These are phyloP conservation scores for Thielaviopsis punctulata DNA, from an alignment of 2,329 filamentous ascomycete species.

Conservation along the genomic window DNA sequence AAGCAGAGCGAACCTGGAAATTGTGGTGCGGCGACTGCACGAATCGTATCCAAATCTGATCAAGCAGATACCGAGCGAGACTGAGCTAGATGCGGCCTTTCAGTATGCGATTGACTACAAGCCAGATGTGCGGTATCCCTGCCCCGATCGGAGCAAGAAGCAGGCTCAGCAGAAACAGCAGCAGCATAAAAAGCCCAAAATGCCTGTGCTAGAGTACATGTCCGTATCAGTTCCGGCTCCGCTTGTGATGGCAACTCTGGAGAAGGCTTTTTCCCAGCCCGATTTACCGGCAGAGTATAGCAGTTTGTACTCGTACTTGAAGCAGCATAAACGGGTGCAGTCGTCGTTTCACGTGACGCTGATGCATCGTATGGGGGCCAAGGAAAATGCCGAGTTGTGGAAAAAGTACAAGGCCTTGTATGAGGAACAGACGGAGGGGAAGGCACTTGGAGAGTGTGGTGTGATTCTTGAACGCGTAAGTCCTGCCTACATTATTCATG, in stretches of 20 bases:
- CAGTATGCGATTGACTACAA: conserved; percentile 57
- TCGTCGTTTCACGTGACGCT: conserved; percentile 84
- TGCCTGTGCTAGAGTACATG: conserved; percentile 39
- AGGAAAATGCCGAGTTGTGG: conserved; percentile 55
- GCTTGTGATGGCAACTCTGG: conserved; percentile 37
- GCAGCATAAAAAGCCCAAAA: conserved; percentile 21
- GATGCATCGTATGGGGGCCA: conserved; percentile 56
- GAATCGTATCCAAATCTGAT: conserved; percentile 64
- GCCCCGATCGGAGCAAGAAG: conserved; percentile 38
- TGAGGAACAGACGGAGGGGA: conserved; percentile 19
- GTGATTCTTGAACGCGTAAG: conserved; percentile 44
- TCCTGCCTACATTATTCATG: conserved; percentile 13
- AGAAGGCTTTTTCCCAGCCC: conserved; percentile 47
- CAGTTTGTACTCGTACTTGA: conserved; percentile 56
- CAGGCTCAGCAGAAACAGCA: conserved; percentile 18
- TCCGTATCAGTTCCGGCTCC: conserved; percentile 28
- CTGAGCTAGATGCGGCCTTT: conserved; percentile 68
- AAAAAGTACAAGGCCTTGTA: conserved; percentile 49
- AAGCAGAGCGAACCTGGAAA: conserved; percentile 79
- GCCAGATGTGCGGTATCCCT: conserved; percentile 58
- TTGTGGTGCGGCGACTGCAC: conserved; percentile 52
- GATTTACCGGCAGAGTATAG: conserved; percentile 23
- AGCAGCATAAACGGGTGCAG: conserved; percentile 59
- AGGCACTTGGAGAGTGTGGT: conserved; percentile 42
- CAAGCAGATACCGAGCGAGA: conserved; percentile 47